Percentiles rank a stretch among this genome's conserved stretches.
Conservation (phyloP, 2,329 filamentous ascomycete genomes). For the Fusarium metavorans region DNA sequence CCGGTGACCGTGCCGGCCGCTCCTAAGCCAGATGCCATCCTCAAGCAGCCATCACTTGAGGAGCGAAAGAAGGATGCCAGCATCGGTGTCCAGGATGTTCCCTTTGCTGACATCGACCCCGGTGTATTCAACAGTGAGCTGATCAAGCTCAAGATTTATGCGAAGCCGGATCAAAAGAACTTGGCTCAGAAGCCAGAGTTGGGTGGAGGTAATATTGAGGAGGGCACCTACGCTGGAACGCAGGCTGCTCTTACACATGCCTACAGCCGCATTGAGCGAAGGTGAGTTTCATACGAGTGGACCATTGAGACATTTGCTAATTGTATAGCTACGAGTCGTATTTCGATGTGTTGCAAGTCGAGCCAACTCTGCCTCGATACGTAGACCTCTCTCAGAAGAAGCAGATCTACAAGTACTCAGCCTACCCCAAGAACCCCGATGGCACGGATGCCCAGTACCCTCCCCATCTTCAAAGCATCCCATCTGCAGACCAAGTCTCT, state of each 20-base stretch:
- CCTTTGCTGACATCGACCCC: slow-evolving; percentile 49
- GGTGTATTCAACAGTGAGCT: slow-evolving; percentile 51
- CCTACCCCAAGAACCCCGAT: slow-evolving; percentile 41
- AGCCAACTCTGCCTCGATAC: slow-evolving; percentile 49
- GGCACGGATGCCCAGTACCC: slow-evolving; percentile 46
- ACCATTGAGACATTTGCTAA: not conserved
- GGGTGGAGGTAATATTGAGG: slow-evolving; percentile 45
- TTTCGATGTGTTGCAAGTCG: slow-evolving; percentile 50
- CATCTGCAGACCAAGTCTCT: slow-evolving; percentile 40
- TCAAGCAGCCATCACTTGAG: slow-evolving; percentile 44
- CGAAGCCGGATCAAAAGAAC: slow-evolving; percentile 40
- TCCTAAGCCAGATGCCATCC: slow-evolving; percentile 30
- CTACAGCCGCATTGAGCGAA: slow-evolving; percentile 51
- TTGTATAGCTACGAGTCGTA: slow-evolving; percentile 47
- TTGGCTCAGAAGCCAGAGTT: slow-evolving; percentile 34
- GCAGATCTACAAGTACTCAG: slow-evolving; percentile 46
- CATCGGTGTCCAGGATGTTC: slow-evolving; percentile 41
- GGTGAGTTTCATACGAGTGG: slow-evolving; percentile 29
- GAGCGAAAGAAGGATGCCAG: slow-evolving; percentile 43
- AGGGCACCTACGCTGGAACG: slow-evolving; percentile 50
- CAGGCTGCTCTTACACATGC: slow-evolving; percentile 51
- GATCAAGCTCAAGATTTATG: slow-evolving; percentile 45
- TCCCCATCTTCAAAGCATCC: slow-evolving; percentile 48
- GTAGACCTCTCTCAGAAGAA: slow-evolving; percentile 46
- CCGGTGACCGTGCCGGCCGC: not conserved